Evolutionary conservation across 257 asterid species (phyloP).

Genomic region (Nicotiana sylvestris): DNA sequence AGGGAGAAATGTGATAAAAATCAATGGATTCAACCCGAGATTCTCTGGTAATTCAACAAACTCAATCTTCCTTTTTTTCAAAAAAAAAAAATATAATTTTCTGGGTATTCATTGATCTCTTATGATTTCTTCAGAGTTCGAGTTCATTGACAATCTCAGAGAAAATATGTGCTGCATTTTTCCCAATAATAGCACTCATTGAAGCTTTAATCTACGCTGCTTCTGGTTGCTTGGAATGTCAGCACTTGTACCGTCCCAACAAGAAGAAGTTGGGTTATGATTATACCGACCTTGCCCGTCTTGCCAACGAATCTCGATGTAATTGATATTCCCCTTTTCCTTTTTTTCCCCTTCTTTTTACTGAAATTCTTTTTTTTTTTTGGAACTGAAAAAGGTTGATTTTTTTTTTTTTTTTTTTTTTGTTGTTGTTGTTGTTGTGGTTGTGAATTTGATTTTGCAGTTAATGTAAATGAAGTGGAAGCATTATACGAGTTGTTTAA

Average conservation of each 20-base stretch:
- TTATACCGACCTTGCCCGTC: conserved; percentile 35
- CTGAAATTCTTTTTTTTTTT: neutral
- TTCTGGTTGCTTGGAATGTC: conserved; percentile 51
- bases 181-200: conserved; percentile 45
- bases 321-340: neutral
- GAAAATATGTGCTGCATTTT: conserved; percentile 42
- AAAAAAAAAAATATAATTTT: too few relatives aligned
- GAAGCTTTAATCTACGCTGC: conserved; percentile 47
- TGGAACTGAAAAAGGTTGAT: too few relatives aligned
- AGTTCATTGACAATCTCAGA: conserved; percentile 49
- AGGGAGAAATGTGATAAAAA: neutral
- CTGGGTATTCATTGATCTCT: neutral
- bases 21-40: conserved; percentile 29
- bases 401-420: too few relatives aligned
- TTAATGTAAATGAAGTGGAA: conserved; percentile 72
- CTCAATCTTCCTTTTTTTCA: too few relatives aligned
- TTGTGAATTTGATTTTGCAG: conserved; percentile 30
- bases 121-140: conserved; percentile 20
- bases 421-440: neutral
- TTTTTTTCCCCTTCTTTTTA: neutral
- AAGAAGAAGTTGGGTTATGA: conserved; percentile 22
- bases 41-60: conserved; percentile 22
- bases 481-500: conserved; percentile 80
- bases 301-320: conserved; percentile 71
- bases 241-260: neutral